Evolutionary conservation across 768 basidiomycete species (phyloP).

Genomic region (Postia placenta): DNA sequence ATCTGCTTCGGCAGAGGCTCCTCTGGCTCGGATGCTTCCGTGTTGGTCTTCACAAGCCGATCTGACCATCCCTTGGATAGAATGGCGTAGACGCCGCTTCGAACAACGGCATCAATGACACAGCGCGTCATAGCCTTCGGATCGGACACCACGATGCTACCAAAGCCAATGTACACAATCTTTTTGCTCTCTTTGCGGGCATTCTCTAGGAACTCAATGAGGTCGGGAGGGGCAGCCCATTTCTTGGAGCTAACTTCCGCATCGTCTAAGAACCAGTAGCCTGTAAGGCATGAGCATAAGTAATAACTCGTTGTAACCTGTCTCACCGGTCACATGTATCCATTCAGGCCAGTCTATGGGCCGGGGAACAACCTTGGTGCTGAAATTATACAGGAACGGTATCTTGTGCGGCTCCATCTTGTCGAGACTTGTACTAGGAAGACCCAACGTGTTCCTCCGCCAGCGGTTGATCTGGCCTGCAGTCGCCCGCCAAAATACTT

Average conservation of each 20-base stretch:
- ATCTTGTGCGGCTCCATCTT: slow-evolving; percentile 97
- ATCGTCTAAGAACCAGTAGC: slow-evolving; percentile 96
- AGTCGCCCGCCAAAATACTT: slow-evolving; percentile 95
- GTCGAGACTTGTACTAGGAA: slow-evolving; percentile 82
- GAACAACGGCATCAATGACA: slow-evolving; percentile 81
- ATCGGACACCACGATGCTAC: slow-evolving; percentile 95
- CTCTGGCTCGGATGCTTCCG: slow-evolving; percentile 55
- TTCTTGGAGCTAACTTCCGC: slow-evolving; percentile 85
- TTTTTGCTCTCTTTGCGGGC: slow-evolving; percentile 77
- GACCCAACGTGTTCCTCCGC: slow-evolving; percentile 69
- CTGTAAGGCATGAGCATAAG: slow-evolving; percentile 30
- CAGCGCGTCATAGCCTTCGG: slow-evolving; percentile 88
- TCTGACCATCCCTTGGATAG: slow-evolving; percentile 99
- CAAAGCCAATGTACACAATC: slow-evolving; percentile 96
- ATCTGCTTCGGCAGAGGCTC: slow-evolving; percentile 74
- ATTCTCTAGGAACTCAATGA: slow-evolving; percentile 76
- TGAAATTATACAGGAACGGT: slow-evolving; percentile 97
- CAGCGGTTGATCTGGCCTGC: slow-evolving; percentile 93
- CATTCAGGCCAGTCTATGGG: slow-evolving; percentile 99
- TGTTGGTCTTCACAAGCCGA: slow-evolving; percentile 58
- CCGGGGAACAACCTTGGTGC: slow-evolving; percentile 82
- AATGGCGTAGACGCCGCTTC: slow-evolving; percentile 87
- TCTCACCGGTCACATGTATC: slow-evolving; percentile 84
- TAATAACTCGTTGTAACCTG: neutral
- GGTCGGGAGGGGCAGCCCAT: slow-evolving; percentile 80